These are phyloP conservation scores for Trichosanthes cucumerina DNA, from an alignment of 306 rosid genomes.

Conservation along the genomic window DNA sequence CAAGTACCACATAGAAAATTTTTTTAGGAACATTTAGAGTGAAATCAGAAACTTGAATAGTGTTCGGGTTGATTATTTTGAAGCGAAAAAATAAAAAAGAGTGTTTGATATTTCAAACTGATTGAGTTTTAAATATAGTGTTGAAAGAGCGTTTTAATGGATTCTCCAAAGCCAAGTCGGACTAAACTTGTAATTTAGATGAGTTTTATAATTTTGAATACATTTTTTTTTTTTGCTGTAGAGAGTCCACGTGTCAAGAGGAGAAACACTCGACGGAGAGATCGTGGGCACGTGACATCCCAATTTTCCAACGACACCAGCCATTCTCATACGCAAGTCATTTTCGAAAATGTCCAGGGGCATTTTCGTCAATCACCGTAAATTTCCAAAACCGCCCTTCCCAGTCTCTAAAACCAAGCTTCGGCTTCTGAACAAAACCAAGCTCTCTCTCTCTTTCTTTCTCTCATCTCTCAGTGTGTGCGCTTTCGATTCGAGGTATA, in stretches of 20 bases:
- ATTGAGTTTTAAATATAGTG: too few relatives aligned
- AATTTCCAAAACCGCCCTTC: conserved; percentile 34
- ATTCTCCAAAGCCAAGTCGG: too few relatives aligned
- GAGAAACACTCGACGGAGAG: conserved; percentile 6
- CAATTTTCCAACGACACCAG: conserved; percentile 12
- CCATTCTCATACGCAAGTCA: neutral
- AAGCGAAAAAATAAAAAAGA: too few relatives aligned
- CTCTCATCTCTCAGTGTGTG: neutral
- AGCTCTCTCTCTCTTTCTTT: conserved; percentile 7
- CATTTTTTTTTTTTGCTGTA: too few relatives aligned
- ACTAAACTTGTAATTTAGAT: too few relatives aligned
- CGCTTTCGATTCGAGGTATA: conserved; percentile 28
- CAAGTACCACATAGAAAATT: too few relatives aligned
- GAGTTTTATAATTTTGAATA: neutral
- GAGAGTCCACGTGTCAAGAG: conserved; percentile 19
- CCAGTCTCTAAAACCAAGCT: neutral
- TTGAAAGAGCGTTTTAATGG: too few relatives aligned
- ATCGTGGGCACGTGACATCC: conserved; percentile 16
- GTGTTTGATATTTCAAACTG: too few relatives aligned
- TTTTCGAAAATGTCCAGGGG: neutral
- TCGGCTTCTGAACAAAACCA: neutral
- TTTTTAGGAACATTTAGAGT: too few relatives aligned
- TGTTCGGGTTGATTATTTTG: too few relatives aligned
- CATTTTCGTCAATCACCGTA: conserved; percentile 3
- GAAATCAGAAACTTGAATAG: too few relatives aligned